Percentiles rank a stretch among this genome's conserved stretches.
Conservation (phyloP, 1,139 yeast genomes). For the Yamadazyma trypodendri region DNA sequence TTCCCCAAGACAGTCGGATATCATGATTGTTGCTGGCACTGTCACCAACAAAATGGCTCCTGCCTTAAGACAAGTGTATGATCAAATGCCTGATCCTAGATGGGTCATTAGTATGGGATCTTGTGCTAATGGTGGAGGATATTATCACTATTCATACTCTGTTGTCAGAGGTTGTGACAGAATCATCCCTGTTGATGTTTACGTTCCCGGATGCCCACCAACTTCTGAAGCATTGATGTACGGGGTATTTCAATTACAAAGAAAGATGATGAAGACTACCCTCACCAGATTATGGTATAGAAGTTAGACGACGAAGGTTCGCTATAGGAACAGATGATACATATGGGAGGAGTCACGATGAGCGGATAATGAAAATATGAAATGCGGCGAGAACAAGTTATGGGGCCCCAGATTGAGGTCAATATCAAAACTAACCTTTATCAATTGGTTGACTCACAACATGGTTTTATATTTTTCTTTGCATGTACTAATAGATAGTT, state of each 20-base stretch:
- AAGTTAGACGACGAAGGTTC: conserved; percentile 45
- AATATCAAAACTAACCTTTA: not conserved
- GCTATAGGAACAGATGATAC: not conserved
- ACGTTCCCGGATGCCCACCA: conserved; percentile 94
- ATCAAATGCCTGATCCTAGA: conserved; percentile 93
- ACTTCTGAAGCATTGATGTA: conserved; percentile 89
- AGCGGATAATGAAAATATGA: not conserved
- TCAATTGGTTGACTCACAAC: not conserved
- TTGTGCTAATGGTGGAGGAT: conserved; percentile 94
- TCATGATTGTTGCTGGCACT: conserved; percentile 92
- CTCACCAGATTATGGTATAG: conserved; percentile 88
- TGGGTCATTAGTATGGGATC: conserved; percentile 93
- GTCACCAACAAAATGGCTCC: conserved; percentile 94
- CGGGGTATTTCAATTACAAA: conserved; percentile 85
- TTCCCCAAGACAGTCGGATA: conserved; percentile 90
- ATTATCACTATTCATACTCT: conserved; percentile 85
- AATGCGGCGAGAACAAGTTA: not conserved
- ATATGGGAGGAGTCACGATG: not conserved
- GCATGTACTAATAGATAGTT: conserved; percentile 5
- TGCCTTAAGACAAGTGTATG: conserved; percentile 88
- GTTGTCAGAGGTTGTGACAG: conserved; percentile 92
- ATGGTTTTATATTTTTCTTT: conserved; percentile 2
- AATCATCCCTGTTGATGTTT: conserved; percentile 83
- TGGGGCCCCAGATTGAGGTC: not conserved
- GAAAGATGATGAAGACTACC: conserved; percentile 82